Percentiles rank a stretch among this genome's conserved stretches.
Conservation (phyloP, 2,329 filamentous ascomycete genomes). For the Myriosclerotinia curreyana region DNA sequence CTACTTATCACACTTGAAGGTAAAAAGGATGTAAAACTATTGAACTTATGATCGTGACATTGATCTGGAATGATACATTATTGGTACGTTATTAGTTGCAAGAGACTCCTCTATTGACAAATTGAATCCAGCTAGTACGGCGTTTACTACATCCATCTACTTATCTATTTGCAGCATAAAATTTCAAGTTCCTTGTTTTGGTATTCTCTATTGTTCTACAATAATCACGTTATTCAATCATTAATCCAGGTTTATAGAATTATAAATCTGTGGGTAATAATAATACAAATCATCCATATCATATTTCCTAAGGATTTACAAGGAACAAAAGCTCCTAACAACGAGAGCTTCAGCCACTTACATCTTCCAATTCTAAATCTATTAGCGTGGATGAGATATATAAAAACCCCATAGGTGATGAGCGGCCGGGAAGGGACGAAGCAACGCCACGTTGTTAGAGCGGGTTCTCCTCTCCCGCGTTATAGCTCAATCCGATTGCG, state of each 20-base stretch:
- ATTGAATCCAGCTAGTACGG: too few species aligned
- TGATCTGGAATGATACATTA: background rate
- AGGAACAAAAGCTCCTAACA: background rate
- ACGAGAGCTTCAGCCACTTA: background rate
- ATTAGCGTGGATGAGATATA: background rate
- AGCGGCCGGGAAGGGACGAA: too few species aligned
- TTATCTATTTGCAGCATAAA: background rate
- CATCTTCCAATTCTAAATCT: background rate
- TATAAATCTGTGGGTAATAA: background rate
- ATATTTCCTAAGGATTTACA: background rate
- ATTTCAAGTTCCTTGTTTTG: background rate
- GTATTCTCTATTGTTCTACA: background rate
- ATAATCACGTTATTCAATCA: background rate
- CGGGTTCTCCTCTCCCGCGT: background rate
- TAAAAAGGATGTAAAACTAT: background rate
- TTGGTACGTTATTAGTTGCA: background rate
- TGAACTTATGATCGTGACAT: background rate
- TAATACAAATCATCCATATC: background rate
- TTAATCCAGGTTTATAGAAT: background rate
- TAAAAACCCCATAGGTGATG: background rate
- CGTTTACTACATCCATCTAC: too few species aligned
- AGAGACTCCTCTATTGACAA: background rate
- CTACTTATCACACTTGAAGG: background rate
- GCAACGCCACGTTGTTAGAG: background rate
- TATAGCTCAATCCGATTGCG: background rate